phyloP scores from a whole-genome alignment of 805 yeast species.

The Ogataea degrootiae region DNA sequence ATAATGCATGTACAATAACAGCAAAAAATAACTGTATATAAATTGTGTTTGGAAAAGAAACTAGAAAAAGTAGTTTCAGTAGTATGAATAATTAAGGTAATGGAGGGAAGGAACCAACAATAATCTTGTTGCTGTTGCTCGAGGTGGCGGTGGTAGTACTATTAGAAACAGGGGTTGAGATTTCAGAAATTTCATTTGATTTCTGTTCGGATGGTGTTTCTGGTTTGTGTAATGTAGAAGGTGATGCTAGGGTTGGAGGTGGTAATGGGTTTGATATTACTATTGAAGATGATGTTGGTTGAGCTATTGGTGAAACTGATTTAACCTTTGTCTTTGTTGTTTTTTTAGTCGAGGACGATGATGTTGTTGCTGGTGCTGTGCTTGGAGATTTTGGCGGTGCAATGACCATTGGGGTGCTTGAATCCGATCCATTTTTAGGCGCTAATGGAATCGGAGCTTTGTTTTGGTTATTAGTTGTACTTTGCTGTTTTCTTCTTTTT shows the following conservation, averaged over 20 bases:
- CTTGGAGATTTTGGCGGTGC: background rate
- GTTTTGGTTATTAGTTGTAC: background rate
- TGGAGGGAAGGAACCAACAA: slow-evolving; percentile 12
- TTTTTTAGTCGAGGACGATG: background rate
- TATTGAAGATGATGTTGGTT: too few species aligned
- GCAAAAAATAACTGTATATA: too few species aligned
- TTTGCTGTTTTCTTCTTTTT: slow-evolving; percentile 2
- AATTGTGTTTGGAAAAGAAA: too few species aligned
- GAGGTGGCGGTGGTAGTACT: too few species aligned
- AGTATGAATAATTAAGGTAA: background rate
- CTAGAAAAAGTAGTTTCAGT: too few species aligned
- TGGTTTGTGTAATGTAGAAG: too few species aligned
- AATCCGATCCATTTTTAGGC: background rate
- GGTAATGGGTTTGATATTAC: background rate
- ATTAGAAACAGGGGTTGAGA: too few species aligned
- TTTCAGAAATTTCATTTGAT: too few species aligned
- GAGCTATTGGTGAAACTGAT: too few species aligned
- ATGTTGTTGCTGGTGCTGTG: background rate
- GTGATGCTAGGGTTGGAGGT: background rate
- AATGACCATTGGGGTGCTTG: background rate
- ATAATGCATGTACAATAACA: too few species aligned
- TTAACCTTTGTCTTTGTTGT: too few species aligned
- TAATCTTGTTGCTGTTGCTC: slow-evolving; percentile 3
- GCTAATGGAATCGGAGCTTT: background rate
- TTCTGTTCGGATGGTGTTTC: too few species aligned